Percentiles rank a stretch among this genome's conserved stretches.
phyloP scores from a whole-genome alignment of 129 eudicot genomes.

The Arctium lappa region DNA sequence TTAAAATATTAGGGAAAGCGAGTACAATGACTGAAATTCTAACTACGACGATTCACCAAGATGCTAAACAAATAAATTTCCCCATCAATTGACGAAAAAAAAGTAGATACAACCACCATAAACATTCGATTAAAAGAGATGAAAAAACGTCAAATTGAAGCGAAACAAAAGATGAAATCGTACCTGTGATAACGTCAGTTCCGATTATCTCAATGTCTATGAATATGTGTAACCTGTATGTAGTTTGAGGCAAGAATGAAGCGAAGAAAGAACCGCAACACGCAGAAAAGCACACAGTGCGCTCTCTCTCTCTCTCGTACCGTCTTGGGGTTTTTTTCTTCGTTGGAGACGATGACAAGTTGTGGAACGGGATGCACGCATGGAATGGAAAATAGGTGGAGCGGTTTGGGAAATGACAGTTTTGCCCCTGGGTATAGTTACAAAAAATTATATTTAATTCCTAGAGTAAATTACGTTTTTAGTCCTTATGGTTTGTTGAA shows the following conservation, averaged over 20 bases:
- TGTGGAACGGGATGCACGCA: slow-evolving; percentile 10
- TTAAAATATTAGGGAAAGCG: slow-evolving; percentile 1
- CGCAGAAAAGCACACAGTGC: slow-evolving; percentile 16
- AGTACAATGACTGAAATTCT: not conserved
- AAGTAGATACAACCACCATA: slow-evolving; percentile 2
- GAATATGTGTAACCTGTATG: not conserved
- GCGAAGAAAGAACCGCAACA: not conserved
- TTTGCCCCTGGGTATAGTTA: not conserved
- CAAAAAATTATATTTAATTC: not conserved
- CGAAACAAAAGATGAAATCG: not conserved
- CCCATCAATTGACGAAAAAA: not conserved
- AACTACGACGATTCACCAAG: not conserved
- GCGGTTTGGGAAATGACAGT: not conserved
- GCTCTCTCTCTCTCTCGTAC: not conserved
- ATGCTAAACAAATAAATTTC: not conserved
- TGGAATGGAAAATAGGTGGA: not conserved
- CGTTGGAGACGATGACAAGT: slow-evolving; percentile 20
- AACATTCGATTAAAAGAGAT: not conserved
- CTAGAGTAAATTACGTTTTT: too few relatives aligned
- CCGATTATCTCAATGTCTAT: not conserved
- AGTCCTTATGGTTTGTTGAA: too few relatives aligned
- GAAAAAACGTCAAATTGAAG: not conserved
- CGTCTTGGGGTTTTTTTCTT: slow-evolving; percentile 10
- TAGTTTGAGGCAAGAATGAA: not conserved
- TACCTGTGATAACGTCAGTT: slow-evolving; percentile 29